Conservation (phyloP, 2,329 filamentous ascomycete species). For the Lasiodiplodia gonubiensis region DNA sequence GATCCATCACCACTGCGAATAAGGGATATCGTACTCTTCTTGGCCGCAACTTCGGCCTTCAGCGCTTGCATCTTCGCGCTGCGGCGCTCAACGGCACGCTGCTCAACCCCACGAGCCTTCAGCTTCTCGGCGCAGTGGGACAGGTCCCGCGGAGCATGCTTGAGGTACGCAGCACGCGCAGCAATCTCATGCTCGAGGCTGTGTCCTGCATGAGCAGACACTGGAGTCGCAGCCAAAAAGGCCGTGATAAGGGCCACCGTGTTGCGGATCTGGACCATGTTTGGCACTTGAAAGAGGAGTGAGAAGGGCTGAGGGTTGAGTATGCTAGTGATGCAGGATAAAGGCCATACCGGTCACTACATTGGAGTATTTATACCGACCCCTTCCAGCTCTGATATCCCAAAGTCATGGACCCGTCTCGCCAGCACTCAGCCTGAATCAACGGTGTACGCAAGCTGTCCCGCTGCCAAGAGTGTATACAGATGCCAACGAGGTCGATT, state of each 20-base stretch:
- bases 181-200: conserved; percentile 17
- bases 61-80: conserved; percentile 1
- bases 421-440: neutral
- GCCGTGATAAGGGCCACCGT: neutral
- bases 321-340: neutral
- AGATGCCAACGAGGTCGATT: neutral
- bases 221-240: neutral
- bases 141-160: conserved; percentile 10
- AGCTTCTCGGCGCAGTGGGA: conserved; percentile 25
- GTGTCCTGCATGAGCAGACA: conserved; percentile 10
- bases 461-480: neutral
- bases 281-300: neutral
- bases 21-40: conserved; percentile 3
- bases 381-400: neutral
- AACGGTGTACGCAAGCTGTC: conserved; percentile 13
- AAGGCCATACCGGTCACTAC: neutral
- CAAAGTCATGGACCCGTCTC: neutral
- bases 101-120: conserved; percentile 6
- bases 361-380: neutral
- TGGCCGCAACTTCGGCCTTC: conserved; percentile 13
- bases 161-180: conserved; percentile 14
- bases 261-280: conserved; percentile 8
- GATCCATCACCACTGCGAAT: neutral
- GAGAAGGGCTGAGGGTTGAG: neutral
- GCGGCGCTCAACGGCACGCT: conserved; percentile 12